Evolutionary conservation across 768 basidiomycete species (phyloP), one percentile per base, ranked within the genome.

Genomic region (Lentinula raphanica): DNA sequence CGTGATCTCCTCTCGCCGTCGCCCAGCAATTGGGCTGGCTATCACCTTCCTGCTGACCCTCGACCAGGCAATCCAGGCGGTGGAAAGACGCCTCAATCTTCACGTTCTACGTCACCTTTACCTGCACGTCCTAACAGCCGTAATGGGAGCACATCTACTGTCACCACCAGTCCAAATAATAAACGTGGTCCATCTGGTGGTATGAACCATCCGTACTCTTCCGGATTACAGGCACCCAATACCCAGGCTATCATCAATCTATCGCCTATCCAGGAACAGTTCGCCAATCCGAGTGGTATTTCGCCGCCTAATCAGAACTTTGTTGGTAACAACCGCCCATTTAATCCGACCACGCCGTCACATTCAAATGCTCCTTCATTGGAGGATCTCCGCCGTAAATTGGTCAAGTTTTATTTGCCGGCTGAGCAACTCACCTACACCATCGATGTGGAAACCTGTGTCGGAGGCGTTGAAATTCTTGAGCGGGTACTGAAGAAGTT

Each of bases 401-500:
- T 92, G 21, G 87, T 99, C 66, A 98, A 94, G 69, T 97, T 99
- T 68, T 76, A 81, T 19, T 77, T 94, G 40, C 87, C 87, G 1
- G 94, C 94, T 11, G 93, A 92, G 65, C 86, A 88, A 2, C 81
- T 86, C 44, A 81, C 86, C 4, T 83, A 81, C 56, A 87, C 88
- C 1, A 84, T 98, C 59, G 87, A 95, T 67, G 86, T 94, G 13
- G 82, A 85, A 3, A 84, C 90, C 27, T 94, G 91, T 66, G 78
- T 77, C 1, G 87, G 86, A 27, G 94, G 94, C 8, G 79, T 89
- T 2, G 94, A 98, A 65, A 84, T 98, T 2, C 79, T 98, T 51
- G 90, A 92, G 63, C 86, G 88, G 63, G 94, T 91, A 1, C 75
- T 99, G 61, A 90, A 85, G 68, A 99, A 99, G 71, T 90, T 96